Conservation (phyloP, 495 filamentous ascomycete genomes). For the Pseudevernia furfuracea region DNA sequence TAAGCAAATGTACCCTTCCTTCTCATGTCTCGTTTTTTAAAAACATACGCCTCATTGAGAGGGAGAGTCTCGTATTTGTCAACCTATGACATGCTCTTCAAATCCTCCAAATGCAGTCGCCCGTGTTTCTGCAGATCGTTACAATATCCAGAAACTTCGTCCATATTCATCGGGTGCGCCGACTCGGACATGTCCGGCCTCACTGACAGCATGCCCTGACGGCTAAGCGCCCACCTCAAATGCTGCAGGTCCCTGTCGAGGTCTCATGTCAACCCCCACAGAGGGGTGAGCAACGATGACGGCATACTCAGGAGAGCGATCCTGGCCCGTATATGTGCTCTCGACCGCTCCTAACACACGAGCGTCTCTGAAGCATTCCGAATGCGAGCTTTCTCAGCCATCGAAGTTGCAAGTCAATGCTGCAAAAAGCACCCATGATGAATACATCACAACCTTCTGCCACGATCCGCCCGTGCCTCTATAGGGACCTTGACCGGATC, state of each 20-base stretch:
- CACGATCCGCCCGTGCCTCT: neutral
- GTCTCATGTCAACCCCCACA: neutral
- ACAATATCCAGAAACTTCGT: neutral
- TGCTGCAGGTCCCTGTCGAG: neutral
- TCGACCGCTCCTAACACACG: neutral
- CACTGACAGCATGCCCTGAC: neutral
- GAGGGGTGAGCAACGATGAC: neutral
- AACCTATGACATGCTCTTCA: neutral
- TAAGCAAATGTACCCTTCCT: neutral
- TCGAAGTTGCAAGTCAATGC: neutral
- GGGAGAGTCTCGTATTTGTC: neutral
- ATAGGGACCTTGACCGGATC: slow-evolving; percentile 28
- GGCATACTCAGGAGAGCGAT: neutral
- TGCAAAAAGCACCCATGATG: neutral
- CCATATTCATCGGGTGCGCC: neutral
- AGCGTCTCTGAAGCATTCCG: neutral
- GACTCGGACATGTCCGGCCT: neutral
- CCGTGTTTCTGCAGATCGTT: neutral
- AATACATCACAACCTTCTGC: neutral
- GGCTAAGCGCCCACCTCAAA: neutral
- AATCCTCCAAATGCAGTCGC: neutral
- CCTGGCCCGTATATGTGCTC: neutral
- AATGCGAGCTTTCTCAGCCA: neutral
- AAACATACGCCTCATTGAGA: neutral
- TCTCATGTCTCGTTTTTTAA: neutral